Evolutionary conservation across 2,329 filamentous ascomycete genomes (phyloP).

Genomic region (Fusarium solani-melongenae): DNA sequence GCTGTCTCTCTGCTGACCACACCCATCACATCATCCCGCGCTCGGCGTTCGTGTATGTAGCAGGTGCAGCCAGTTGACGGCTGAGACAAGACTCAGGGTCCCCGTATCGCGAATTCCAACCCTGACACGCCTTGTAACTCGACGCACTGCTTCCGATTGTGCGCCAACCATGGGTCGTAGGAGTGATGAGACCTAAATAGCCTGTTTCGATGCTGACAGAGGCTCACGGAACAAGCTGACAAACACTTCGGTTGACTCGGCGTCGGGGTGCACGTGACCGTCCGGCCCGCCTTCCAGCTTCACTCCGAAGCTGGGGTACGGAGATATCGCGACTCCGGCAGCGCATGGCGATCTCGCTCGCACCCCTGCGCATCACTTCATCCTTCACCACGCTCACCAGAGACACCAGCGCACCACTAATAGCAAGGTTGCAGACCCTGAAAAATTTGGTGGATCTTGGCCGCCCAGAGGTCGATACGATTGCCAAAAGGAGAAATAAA

Average conservation of each 20-base stretch:
- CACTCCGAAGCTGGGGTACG: background rate
- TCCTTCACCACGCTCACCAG: slow-evolving; percentile 8
- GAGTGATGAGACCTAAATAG: background rate
- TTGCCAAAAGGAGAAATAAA: slow-evolving; percentile 25
- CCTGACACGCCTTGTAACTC: background rate
- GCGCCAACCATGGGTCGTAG: background rate
- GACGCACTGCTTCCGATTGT: background rate
- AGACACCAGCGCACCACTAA: background rate
- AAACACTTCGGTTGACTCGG: background rate
- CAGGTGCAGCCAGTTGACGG: background rate
- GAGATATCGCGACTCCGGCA: slow-evolving; percentile 1
- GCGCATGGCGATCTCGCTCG: slow-evolving; percentile 4
- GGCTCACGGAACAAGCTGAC: background rate
- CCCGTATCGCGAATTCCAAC: slow-evolving; percentile 9
- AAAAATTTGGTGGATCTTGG: slow-evolving; percentile 21
- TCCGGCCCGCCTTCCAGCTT: background rate
- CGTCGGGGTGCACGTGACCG: slow-evolving; percentile 22
- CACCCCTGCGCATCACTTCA: slow-evolving; percentile 8
- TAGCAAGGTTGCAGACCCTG: slow-evolving; percentile 9
- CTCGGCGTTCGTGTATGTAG: slow-evolving; percentile 5
- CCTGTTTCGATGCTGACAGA: background rate
- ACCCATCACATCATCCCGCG: slow-evolving; percentile 18
- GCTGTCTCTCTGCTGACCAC: background rate
- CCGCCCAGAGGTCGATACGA: slow-evolving; percentile 4
- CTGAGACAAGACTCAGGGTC: slow-evolving; percentile 13